Conservation (phyloP, 2,329 filamentous ascomycete species). For the Geosmithia flava region DNA sequence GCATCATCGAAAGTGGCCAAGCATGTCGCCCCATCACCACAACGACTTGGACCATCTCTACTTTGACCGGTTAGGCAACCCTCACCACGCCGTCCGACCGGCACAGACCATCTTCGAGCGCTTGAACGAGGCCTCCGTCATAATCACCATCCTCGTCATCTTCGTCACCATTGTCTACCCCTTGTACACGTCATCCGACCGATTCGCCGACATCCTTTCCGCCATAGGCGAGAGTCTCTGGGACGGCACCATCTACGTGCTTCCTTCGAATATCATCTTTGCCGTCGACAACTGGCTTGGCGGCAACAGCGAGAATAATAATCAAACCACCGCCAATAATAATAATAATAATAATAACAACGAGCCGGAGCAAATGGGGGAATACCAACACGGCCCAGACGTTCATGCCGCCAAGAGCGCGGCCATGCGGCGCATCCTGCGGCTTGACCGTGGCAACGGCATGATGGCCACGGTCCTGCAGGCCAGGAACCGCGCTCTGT, state of each 20-base stretch:
- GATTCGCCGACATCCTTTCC: slow-evolving; percentile 13
- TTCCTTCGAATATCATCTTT: slow-evolving; percentile 45
- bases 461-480: slow-evolving; percentile 45
- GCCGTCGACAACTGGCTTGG: slow-evolving; percentile 41
- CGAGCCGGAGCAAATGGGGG: slow-evolving; percentile 1
- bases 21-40: slow-evolving; percentile 1
- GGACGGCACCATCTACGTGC: slow-evolving; percentile 44
- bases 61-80: neutral
- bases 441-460: slow-evolving; percentile 38
- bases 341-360: neutral
- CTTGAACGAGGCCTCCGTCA: neutral
- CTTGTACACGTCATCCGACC: slow-evolving; percentile 18
- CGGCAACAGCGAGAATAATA: neutral
- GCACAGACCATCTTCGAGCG: neutral
- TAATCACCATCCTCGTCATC: slow-evolving; percentile 2
- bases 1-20: neutral
- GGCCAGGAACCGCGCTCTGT: slow-evolving; percentile 43
- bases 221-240: slow-evolving; percentile 35
- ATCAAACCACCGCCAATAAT: slow-evolving; percentile 10
- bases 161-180: slow-evolving; percentile 17
- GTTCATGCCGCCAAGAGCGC: slow-evolving; percentile 50
- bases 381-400: slow-evolving; percentile 9
- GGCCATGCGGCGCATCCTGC: slow-evolving; percentile 49
- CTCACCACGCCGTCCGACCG: neutral
- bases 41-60: neutral